Conservation (phyloP, 202 grass and related monocot genomes). For the Carex sylvatica region DNA sequence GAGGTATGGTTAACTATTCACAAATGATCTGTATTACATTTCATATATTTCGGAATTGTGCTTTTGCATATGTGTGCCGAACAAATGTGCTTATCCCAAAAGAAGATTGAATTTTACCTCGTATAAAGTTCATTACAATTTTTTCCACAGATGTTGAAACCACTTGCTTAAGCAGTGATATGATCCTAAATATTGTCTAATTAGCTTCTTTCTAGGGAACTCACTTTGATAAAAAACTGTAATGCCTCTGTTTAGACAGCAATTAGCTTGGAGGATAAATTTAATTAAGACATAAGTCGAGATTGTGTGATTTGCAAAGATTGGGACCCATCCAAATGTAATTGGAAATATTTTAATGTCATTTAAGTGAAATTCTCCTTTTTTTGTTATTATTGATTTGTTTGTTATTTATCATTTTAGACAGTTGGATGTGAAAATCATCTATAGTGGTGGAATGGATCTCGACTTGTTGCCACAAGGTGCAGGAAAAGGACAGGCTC, state of each 20-base stretch:
- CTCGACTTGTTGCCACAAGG: constrained; percentile 83
- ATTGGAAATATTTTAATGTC: neutral
- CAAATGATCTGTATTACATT: constrained; percentile 12
- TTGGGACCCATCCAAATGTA: neutral
- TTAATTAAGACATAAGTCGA: neutral
- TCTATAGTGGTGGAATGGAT: constrained; percentile 85
- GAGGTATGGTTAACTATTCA: constrained; percentile 45
- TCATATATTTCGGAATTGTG: neutral
- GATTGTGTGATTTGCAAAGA: neutral
- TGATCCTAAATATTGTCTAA: neutral
- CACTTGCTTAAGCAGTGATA: neutral
- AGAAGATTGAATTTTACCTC: neutral
- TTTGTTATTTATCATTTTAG: constrained; percentile 16
- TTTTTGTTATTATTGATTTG: constrained; percentile 8
- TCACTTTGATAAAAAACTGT: neutral
- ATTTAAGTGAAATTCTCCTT: neutral
- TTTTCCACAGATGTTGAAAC: neutral
- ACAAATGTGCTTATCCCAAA: neutral
- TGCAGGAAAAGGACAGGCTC: constrained; percentile 89
- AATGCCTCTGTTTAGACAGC: neutral
- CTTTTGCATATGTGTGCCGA: neutral
- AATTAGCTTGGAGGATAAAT: neutral
- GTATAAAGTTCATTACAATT: neutral
- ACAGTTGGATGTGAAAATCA: constrained; percentile 95
- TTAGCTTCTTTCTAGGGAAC: neutral